Conservation (phyloP, 768 basidiomycete species). For the Lactarius vividus region DNA sequence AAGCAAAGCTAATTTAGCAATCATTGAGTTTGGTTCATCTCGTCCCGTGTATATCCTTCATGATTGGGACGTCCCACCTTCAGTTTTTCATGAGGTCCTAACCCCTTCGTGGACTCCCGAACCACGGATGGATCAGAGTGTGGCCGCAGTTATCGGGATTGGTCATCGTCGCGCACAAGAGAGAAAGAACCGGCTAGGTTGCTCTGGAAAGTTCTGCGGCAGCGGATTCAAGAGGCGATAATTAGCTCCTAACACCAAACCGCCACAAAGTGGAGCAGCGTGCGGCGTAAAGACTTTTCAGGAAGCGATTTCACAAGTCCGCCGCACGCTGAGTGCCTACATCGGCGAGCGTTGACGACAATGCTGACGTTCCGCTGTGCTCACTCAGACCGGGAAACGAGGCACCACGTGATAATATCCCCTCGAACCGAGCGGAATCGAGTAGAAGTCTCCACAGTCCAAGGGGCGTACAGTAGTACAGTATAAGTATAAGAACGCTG, state of each 20-base stretch:
- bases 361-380: neutral
- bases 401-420: neutral
- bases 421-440: neutral
- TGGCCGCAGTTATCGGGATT: too few species aligned
- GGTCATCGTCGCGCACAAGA: too few species aligned
- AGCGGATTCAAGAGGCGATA: neutral
- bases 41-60: too few species aligned
- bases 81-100: too few species aligned
- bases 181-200: neutral
- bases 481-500: neutral
- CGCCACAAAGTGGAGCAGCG: neutral
- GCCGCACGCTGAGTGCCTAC: neutral
- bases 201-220: neutral
- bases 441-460: neutral
- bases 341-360: neutral
- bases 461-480: neutral
- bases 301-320: neutral
- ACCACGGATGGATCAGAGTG: too few species aligned
- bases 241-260: neutral
- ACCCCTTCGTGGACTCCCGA: too few species aligned
- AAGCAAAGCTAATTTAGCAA: too few species aligned
- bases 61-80: too few species aligned
- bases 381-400: neutral
- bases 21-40: too few species aligned
- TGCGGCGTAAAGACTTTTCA: neutral